Evolutionary conservation across 805 yeast genomes (phyloP).

Genomic region (Candida loeiensis): DNA sequence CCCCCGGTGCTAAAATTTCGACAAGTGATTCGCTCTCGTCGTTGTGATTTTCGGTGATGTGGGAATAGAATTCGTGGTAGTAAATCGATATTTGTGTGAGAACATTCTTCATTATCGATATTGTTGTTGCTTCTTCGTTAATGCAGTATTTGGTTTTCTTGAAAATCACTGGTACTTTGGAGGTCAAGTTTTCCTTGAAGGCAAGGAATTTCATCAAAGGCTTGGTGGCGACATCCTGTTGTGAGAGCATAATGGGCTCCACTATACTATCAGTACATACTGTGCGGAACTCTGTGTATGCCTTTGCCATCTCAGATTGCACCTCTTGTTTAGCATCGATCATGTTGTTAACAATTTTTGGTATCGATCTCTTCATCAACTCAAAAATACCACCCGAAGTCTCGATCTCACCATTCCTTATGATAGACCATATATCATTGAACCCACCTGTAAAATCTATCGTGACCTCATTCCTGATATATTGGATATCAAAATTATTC

Average conservation of each 20-base stretch:
- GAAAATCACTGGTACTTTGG: constrained; percentile 55
- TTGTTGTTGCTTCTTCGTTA: constrained; percentile 5
- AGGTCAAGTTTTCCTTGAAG: constrained; percentile 48
- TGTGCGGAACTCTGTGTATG: constrained; percentile 67
- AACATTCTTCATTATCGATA: constrained; percentile 7
- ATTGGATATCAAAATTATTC: constrained; percentile 74
- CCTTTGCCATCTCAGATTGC: constrained; percentile 65
- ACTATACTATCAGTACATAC: constrained; percentile 44
- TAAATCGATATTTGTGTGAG: constrained; percentile 3
- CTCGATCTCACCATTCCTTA: constrained; percentile 32
- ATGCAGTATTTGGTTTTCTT: constrained; percentile 13
- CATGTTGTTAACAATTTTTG: constrained; percentile 76
- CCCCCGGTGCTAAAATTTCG: constrained; percentile 62
- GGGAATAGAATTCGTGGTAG: constrained; percentile 8
- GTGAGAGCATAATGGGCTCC: constrained; percentile 32
- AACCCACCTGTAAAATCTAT: constrained; percentile 78
- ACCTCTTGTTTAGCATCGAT: constrained; percentile 73
- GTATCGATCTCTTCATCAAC: constrained; percentile 65
- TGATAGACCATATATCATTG: constrained; percentile 38
- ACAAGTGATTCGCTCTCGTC: constrained; percentile 27
- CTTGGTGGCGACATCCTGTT: constrained; percentile 12
- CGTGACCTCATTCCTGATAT: constrained; percentile 64
- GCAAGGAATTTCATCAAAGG: constrained; percentile 31
- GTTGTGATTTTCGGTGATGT: constrained; percentile 4
- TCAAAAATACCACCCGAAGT: constrained; percentile 38